Percentiles rank a stretch among this genome's conserved stretches.
phyloP scores from a whole-genome alignment of 805 yeast species.

The Saccharomyces jurei region DNA sequence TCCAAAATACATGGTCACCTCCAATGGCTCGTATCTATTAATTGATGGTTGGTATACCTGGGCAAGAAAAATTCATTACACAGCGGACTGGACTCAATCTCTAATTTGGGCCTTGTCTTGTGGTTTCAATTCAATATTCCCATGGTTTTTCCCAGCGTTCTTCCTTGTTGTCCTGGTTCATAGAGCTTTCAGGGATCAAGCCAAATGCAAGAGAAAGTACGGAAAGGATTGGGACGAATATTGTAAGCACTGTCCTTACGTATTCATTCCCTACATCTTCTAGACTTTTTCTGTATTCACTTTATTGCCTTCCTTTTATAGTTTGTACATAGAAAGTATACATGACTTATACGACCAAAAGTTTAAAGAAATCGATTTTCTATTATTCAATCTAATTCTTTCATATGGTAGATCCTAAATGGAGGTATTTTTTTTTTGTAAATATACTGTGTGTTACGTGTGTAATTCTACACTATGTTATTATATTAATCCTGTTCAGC shows the following conservation, averaged over 20 bases:
- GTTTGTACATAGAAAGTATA: neutral
- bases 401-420: neutral
- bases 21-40: slow-evolving; percentile 73
- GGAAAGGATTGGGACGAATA: slow-evolving; percentile 92
- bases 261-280: slow-evolving; percentile 81
- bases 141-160: slow-evolving; percentile 93
- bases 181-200: slow-evolving; percentile 80
- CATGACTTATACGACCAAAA: neutral
- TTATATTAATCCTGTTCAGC: slow-evolving; percentile 87
- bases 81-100: slow-evolving; percentile 86
- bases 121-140: slow-evolving; percentile 81
- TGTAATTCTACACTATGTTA: neutral
- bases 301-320: neutral
- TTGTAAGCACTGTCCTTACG: slow-evolving; percentile 78
- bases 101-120: slow-evolving; percentile 87
- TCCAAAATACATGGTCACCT: slow-evolving; percentile 79
- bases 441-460: neutral
- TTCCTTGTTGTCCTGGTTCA: slow-evolving; percentile 82
- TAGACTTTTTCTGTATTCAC: slow-evolving; percentile 24
- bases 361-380: neutral
- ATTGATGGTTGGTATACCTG: slow-evolving; percentile 92
- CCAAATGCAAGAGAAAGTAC: slow-evolving; percentile 77
- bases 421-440: neutral
- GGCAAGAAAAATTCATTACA: slow-evolving; percentile 91
- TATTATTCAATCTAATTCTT: neutral